A percentile compares a stretch with the other conserved stretches of the same genome.
phyloP scores from a whole-genome alignment of 2,329 filamentous ascomycete genomes.

The Aureobasidium sp. region DNA sequence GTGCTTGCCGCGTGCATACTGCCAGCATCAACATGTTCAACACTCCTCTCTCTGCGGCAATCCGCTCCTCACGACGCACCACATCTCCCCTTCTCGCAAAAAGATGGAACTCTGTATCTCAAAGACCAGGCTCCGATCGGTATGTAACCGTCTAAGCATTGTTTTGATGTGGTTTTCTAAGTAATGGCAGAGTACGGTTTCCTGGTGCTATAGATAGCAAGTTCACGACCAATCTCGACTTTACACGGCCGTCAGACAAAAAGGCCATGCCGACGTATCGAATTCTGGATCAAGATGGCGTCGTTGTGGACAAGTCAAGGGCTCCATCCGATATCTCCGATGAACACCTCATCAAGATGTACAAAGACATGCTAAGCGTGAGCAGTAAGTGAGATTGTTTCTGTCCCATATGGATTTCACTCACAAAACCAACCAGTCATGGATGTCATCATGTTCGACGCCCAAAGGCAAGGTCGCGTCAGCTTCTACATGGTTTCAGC shows the following conservation, averaged over 20 bases:
- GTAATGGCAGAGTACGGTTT: slow-evolving; percentile 53
- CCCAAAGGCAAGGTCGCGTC: slow-evolving; percentile 85
- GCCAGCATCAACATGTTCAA: background rate
- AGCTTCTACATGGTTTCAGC: slow-evolving; percentile 97
- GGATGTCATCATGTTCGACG: slow-evolving; percentile 97
- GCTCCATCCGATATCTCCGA: slow-evolving; percentile 58
- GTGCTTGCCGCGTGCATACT: background rate
- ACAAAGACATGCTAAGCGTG: slow-evolving; percentile 56
- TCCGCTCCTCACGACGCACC: background rate
- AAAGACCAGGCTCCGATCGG: slow-evolving; percentile 54
- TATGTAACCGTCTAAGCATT: slow-evolving; percentile 30
- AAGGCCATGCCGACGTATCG: slow-evolving; percentile 84
- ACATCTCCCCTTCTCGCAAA: background rate
- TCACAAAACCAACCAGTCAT: slow-evolving; percentile 54
- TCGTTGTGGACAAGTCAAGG: slow-evolving; percentile 67
- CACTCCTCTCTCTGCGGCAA: background rate
- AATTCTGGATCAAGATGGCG: slow-evolving; percentile 81
- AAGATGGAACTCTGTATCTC: slow-evolving; percentile 51
- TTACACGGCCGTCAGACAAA: slow-evolving; percentile 65
- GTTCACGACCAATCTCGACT: slow-evolving; percentile 74
- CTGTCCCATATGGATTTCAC: background rate
- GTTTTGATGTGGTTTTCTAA: slow-evolving; percentile 1
- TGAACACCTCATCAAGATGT: slow-evolving; percentile 54
- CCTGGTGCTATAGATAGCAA: slow-evolving; percentile 93
- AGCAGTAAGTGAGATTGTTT: background rate